phyloP scores from a whole-genome alignment of 2,329 filamentous ascomycete species.

The Drechslera avenae region DNA sequence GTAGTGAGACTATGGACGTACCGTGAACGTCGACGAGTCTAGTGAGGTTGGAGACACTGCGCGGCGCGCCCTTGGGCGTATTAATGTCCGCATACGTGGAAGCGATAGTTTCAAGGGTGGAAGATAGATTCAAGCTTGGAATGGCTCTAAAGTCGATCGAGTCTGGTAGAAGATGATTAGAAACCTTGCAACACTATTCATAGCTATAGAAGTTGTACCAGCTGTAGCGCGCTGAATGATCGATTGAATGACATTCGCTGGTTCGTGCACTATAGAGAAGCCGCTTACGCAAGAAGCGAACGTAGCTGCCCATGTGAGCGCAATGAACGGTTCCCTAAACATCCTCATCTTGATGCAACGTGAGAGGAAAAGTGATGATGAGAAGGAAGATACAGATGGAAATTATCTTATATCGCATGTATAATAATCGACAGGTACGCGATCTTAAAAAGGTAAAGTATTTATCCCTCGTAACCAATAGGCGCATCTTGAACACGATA shows the following conservation, averaged over 20 bases:
- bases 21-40: slow-evolving; percentile 5
- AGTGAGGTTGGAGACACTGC: background rate
- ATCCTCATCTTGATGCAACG: background rate
- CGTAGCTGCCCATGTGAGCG: background rate
- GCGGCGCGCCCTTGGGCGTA: background rate
- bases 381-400: background rate
- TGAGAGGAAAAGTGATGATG: background rate
- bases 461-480: background rate
- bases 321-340: background rate
- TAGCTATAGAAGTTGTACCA: background rate
- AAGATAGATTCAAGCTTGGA: background rate
- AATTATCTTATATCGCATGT: background rate
- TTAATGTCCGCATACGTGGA: background rate
- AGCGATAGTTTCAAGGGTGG: slow-evolving; percentile 2
- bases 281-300: background rate
- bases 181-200: background rate
- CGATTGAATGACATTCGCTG: background rate
- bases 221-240: background rate
- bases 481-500: background rate
- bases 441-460: background rate
- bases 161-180: background rate
- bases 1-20: background rate
- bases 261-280: background rate
- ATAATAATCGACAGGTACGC: too few species aligned
- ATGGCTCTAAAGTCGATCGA: background rate